phyloP scores from a whole-genome alignment of 192 early-diverging fungal species.

The Jimgerdemannia flammicorona region DNA sequence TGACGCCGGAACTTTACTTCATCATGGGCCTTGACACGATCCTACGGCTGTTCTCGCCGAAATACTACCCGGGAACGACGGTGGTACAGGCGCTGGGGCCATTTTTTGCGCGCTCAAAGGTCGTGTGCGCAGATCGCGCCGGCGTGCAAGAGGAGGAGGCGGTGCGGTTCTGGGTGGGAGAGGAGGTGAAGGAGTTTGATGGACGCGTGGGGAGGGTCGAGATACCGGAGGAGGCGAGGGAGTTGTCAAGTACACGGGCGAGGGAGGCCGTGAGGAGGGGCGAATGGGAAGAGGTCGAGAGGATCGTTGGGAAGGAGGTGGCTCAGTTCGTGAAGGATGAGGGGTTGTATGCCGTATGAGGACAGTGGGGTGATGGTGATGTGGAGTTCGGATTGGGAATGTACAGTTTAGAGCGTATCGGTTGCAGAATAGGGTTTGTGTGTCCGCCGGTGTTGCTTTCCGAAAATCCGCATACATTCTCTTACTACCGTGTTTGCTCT shows the following conservation, averaged over 20 bases:
- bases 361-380: too few species aligned
- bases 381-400: too few species aligned
- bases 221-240: neutral
- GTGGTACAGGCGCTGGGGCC: slow-evolving; percentile 34
- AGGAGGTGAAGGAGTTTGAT: neutral
- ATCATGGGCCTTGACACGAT: slow-evolving; percentile 82
- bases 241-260: slow-evolving; percentile 19
- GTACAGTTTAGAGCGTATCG: too few species aligned
- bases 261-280: neutral
- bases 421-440: too few species aligned
- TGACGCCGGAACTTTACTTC: slow-evolving; percentile 45
- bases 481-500: too few species aligned
- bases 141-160: slow-evolving; percentile 20
- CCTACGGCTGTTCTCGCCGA: slow-evolving; percentile 68
- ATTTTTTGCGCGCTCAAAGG: slow-evolving; percentile 50
- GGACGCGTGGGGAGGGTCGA: slow-evolving; percentile 8
- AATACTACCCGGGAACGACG: slow-evolving; percentile 60
- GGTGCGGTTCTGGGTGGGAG: slow-evolving; percentile 14
- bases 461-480: too few species aligned
- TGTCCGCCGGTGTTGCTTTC: too few species aligned
- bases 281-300: neutral
- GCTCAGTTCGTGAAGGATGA: neutral
- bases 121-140: slow-evolving; percentile 46
- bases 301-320: neutral
- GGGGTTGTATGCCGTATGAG: neutral